Percentiles rank a stretch among this genome's conserved stretches.
Conservation (phyloP, 805 yeast species). For the Ogataea pignaliae region DNA sequence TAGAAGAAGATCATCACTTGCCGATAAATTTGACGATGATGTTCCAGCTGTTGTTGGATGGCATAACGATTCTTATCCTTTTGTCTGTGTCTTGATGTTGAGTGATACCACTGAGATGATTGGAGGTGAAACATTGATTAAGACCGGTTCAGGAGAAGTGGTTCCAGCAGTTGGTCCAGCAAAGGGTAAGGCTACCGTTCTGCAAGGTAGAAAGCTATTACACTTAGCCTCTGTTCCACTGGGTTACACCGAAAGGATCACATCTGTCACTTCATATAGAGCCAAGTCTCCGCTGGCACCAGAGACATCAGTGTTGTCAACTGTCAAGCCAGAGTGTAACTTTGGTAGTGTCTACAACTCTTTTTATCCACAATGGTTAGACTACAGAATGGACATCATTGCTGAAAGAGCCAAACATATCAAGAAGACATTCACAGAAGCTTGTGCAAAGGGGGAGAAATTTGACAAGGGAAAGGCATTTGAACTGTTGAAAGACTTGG, state of each 20-base stretch:
- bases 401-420: slow-evolving; percentile 29
- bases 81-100: slow-evolving; percentile 61
- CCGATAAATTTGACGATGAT: slow-evolving; percentile 26
- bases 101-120: slow-evolving; percentile 54
- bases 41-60: slow-evolving; percentile 57
- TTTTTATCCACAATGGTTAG: slow-evolving; percentile 37
- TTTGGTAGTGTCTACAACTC: slow-evolving; percentile 34
- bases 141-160: slow-evolving; percentile 38
- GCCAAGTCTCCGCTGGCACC: slow-evolving; percentile 35
- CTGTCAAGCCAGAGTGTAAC: slow-evolving; percentile 37
- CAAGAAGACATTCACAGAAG: slow-evolving; percentile 20
- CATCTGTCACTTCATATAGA: slow-evolving; percentile 39
- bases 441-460: slow-evolving; percentile 20
- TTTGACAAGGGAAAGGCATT: slow-evolving; percentile 37
- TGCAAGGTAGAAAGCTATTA: slow-evolving; percentile 43
- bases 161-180: slow-evolving; percentile 37
- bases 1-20: slow-evolving; percentile 23
- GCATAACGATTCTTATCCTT: slow-evolving; percentile 63
- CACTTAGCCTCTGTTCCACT: slow-evolving; percentile 45
- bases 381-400: slow-evolving; percentile 34
- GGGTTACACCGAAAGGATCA: slow-evolving; percentile 38
- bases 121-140: slow-evolving; percentile 57
- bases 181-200: slow-evolving; percentile 44
- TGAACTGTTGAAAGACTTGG: slow-evolving; percentile 28
- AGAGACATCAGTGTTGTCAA: slow-evolving; percentile 36